Evolutionary conservation across 163 green algal species (phyloP).

Genomic region (Volvox carteri): DNA sequence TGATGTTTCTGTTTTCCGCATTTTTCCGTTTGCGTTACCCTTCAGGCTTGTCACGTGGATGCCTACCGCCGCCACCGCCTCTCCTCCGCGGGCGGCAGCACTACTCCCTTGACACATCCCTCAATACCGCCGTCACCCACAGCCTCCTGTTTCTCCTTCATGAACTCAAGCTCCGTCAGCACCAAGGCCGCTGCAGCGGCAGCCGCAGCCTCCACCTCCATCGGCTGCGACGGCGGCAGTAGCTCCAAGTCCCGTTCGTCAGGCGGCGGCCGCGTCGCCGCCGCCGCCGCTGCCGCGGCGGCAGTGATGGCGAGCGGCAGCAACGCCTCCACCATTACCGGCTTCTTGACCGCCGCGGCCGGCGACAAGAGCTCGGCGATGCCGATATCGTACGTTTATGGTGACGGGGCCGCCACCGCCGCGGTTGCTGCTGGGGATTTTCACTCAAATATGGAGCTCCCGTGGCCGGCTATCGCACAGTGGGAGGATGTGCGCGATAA

Average conservation of each 20-base stretch:
- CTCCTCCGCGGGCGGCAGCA: neutral
- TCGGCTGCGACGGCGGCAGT: neutral
- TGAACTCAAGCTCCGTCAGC: neutral
- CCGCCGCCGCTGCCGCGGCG: neutral
- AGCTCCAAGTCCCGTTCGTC: slow-evolving; percentile 8
- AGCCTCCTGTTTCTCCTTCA: slow-evolving; percentile 7
- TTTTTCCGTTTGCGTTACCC: too few relatives aligned
- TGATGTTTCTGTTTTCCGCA: too few relatives aligned
- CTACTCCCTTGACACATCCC: neutral
- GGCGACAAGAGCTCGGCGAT: neutral
- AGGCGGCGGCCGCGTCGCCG: neutral
- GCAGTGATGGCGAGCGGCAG: neutral
- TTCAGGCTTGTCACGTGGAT: slow-evolving; percentile 9
- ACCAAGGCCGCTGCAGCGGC: neutral
- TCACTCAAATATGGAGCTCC: neutral
- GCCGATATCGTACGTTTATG: neutral
- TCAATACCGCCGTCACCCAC: neutral
- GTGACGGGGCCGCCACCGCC: neutral
- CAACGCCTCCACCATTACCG: neutral
- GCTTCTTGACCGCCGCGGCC: neutral
- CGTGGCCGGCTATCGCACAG: neutral
- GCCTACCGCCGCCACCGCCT: neutral
- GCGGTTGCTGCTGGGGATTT: neutral
- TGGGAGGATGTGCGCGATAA: neutral
- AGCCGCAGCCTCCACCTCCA: neutral